Base-by-base conservation (phyloP, 305 asterid genomes). In the Euphrasia arctica region DNA sequence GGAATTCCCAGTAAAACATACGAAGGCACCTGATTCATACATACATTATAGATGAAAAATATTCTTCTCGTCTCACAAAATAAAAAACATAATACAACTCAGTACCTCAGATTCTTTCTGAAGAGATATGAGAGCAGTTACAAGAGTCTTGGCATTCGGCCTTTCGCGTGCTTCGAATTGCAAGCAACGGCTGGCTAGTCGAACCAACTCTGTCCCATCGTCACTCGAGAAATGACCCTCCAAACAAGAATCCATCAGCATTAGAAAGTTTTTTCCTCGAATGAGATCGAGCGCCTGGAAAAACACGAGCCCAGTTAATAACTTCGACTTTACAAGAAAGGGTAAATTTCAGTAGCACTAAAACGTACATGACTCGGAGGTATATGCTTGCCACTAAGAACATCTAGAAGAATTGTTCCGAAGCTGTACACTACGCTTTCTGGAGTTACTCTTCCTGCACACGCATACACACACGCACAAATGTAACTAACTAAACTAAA, bases 401-500 rank as follows among this genome's bases (percentile, higher is more conserved):
- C 92, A 80, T 90, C 95, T 0, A 90, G 86, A 80, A 90, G 75
- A 88, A 90, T 85, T 13, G 97, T 90, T 28, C 97, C 97, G 48
- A 90, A 90, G 79, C 97, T 90, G 81, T 85, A 90, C 66, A 90
- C 83, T n/a, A 87, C 97, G 73, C 97, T 90, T 57, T 90, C 97
- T 57, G 83, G 82, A 48, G 95, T 85, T 63, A 90, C 90, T 82
- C 92, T 79, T 80, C 97, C 97, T 90, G 90, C 69, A 69, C 49
- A 42, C 51, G n/a, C 50, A 39, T 14, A 32, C 42, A 39, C 9
- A 45, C 28, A 18, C 22, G 22, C 22, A 18, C 22, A 63, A 49
- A 69, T 32, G 59, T 5, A 29, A 68, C 57, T 58, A 39, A 39
- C 43, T 25, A 15, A n/a, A 11, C 15, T n/a, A 32, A 36, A 34